Conservation (phyloP, 2,329 filamentous ascomycete species). For the Alternaria solani region DNA sequence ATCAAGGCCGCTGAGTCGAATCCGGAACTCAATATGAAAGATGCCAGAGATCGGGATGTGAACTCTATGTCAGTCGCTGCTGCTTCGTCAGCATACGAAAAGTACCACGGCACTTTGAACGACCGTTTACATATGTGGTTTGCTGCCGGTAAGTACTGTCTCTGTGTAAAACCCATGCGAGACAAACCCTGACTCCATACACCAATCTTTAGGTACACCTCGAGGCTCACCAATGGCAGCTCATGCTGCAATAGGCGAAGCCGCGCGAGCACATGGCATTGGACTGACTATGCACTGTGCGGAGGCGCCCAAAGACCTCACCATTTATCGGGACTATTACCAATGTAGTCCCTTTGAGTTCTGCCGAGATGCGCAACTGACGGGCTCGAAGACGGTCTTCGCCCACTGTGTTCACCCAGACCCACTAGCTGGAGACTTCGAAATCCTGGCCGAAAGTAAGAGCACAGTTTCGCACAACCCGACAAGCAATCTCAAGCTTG, state of each 20-base stretch:
- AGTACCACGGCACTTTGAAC: constrained; percentile 45
- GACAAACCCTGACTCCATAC: no score
- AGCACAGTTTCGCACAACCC: constrained; percentile 36
- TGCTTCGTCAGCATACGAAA: constrained; percentile 44
- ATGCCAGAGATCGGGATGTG: constrained; percentile 51
- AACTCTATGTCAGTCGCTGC: constrained; percentile 46
- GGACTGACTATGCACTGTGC: constrained; percentile 60
- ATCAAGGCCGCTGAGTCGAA: constrained; percentile 51
- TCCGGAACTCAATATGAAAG: constrained; percentile 41
- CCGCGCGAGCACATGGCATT: constrained; percentile 52
- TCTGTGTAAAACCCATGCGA: no score
- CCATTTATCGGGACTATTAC: constrained; percentile 52
- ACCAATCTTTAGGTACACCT: constrained; percentile 47
- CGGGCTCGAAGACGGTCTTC: constrained; percentile 42
- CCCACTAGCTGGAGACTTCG: constrained; percentile 49
- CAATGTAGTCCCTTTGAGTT: constrained; percentile 48
- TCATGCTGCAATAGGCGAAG: constrained; percentile 53
- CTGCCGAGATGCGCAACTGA: constrained; percentile 45
- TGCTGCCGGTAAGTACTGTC: constrained; percentile 40
- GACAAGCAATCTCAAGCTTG: constrained; percentile 36
- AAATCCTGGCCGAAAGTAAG: constrained; percentile 47
- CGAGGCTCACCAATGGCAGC: constrained; percentile 53
- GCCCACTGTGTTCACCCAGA: constrained; percentile 56
- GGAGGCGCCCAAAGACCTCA: constrained; percentile 53
- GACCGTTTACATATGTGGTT: constrained; percentile 60